Conservation (phyloP, 2,329 filamentous ascomycete species). For the Hymenoscyphus fraxineus region DNA sequence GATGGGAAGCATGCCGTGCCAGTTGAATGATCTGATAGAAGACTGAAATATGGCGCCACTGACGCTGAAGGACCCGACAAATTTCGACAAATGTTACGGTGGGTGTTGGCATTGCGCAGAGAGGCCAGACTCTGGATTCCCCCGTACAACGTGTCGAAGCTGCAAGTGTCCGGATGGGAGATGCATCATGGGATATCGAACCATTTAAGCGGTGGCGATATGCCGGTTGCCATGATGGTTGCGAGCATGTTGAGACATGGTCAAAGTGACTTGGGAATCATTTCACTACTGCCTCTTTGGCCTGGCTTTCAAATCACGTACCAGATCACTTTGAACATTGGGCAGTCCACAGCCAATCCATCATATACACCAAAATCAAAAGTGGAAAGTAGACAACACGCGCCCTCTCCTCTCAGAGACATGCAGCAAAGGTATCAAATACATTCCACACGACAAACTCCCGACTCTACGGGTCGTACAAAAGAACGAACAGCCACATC, state of each 20-base stretch:
- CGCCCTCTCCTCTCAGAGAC: not conserved
- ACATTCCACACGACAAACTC: not conserved
- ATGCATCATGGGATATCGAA: not conserved
- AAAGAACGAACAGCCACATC: not conserved
- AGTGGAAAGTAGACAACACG: not conserved
- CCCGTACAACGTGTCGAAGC: conserved; percentile 1
- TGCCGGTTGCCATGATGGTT: not conserved
- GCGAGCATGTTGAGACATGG: not conserved
- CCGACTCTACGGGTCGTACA: not conserved
- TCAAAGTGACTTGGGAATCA: not conserved
- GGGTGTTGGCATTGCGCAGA: not conserved
- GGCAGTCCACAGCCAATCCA: not conserved
- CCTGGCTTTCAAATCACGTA: not conserved
- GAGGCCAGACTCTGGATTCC: not conserved
- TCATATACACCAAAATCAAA: not conserved
- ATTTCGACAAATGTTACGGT: not conserved
- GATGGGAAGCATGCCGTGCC: not conserved
- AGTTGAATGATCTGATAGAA: not conserved
- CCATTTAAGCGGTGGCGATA: not conserved
- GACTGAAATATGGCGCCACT: not conserved
- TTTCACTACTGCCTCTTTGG: not conserved
- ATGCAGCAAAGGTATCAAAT: not conserved
- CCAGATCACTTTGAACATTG: not conserved
- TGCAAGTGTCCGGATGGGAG: conserved; percentile 1
- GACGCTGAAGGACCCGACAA: not conserved